Evolutionary conservation across 306 rosid species (phyloP).

Genomic region (Fragaria nilgerrensis): DNA sequence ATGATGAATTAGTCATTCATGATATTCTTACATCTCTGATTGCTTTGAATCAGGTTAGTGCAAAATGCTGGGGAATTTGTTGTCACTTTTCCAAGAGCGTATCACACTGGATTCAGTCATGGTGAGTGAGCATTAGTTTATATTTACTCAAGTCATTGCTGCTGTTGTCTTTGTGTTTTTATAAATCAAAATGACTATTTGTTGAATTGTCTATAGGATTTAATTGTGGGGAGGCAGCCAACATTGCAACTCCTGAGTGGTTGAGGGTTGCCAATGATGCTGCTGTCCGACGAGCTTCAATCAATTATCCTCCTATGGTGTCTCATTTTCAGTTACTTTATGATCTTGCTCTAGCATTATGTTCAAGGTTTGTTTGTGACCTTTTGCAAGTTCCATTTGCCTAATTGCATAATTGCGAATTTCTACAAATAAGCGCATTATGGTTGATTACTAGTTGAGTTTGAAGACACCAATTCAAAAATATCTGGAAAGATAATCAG

Average conservation of each 20-base stretch:
- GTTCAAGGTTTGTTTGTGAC: conserved; percentile 73
- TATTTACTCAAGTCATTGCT: neutral
- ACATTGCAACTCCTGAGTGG: conserved; percentile 99
- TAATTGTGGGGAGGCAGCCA: conserved; percentile 97
- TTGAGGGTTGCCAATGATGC: conserved; percentile 95
- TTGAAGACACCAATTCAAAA: neutral
- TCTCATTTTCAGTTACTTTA: conserved; percentile 97
- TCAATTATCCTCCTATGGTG: conserved; percentile 97
- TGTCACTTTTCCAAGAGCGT: conserved; percentile 99
- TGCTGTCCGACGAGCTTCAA: conserved; percentile 95
- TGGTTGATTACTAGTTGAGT: conserved; percentile 8
- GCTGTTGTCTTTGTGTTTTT: conserved; percentile 10
- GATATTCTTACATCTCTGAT: conserved; percentile 33
- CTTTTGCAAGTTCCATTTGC: conserved; percentile 22
- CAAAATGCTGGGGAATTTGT: conserved; percentile 99
- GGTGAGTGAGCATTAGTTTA: conserved; percentile 54
- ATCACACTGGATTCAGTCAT: conserved; percentile 98
- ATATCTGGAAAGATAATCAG: neutral
- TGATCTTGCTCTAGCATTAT: conserved; percentile 88
- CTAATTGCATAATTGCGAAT: conserved; percentile 2
- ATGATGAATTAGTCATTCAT: conserved; percentile 5
- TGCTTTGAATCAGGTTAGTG: conserved; percentile 69
- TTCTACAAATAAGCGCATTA: neutral
- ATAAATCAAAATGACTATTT: conserved; percentile 21
- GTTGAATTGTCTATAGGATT: conserved; percentile 58